Percentiles rank a stretch among this genome's conserved stretches.
phyloP scores from a whole-genome alignment of 1,284 basidiomycete species.

The Dichomitus squalens region DNA sequence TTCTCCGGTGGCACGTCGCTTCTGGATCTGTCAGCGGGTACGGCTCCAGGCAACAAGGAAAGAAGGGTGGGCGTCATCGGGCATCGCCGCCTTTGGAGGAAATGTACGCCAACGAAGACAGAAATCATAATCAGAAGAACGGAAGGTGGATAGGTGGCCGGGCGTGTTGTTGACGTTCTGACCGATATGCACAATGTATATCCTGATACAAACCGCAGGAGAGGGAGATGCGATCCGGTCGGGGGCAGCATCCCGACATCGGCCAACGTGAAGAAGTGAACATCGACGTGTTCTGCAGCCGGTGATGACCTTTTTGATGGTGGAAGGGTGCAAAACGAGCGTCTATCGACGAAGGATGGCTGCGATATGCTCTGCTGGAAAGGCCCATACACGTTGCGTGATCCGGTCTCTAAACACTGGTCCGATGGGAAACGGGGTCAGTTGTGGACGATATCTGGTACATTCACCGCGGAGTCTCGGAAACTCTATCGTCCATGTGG shows the following conservation, averaged over 20 bases:
- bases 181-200: not conserved
- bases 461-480: not conserved
- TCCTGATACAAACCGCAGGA: not conserved
- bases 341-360: not conserved
- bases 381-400: not conserved
- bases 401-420: not conserved
- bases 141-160: not conserved
- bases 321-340: not conserved
- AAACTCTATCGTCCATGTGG: no score
- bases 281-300: not conserved
- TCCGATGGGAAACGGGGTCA: not conserved
- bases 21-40: not conserved
- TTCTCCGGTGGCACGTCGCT: conserved; percentile 2
- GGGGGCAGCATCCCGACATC: not conserved
- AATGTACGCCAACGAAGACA: not conserved
- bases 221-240: not conserved
- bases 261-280: not conserved
- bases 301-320: not conserved
- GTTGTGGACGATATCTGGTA: not conserved
- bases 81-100: not conserved
- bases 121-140: conserved; percentile 1
- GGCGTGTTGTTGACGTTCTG: not conserved
- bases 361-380: not conserved
- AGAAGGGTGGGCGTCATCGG: not conserved
- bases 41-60: not conserved